Base-by-base conservation (phyloP, 108 stramenopile species). In the Nitzschia inconspicua region DNA sequence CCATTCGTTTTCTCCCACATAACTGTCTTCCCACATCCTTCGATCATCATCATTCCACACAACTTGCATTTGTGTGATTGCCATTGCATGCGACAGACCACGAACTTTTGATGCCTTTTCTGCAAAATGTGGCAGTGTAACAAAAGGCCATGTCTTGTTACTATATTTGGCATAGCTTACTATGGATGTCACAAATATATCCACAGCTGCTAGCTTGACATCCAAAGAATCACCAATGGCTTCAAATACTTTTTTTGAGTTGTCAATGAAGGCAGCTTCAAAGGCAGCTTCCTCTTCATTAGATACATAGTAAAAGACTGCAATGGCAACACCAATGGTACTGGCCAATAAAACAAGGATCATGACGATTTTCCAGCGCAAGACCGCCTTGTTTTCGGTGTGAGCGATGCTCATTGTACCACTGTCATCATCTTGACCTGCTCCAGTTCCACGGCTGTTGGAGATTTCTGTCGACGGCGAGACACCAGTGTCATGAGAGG, bases 71-170 rank as follows among this genome's bases (percentile, higher is more conserved):
- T n/a, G n/a, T n/a, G n/a, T n/a, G n/a, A n/a, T n/a, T n/a, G n/a
- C n/a, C n/a, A n/a, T n/a, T n/a, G n/a, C n/a, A n/a, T n/a, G n/a
- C n/a, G n/a, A n/a, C n/a, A n/a, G n/a, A n/a, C n/a, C n/a, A 39
- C 37, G 46, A 23, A 44, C 37, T 11, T 52, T 63, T 13, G 19
- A 10, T 8, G 50, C 50, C n/a, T 29, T 22, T 0, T 25, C 30
- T 4, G 50, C 30, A 16, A 46, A 63, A 32, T 41, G 28, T 4
- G 36, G n/a, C 13, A 42, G 11, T 16, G 62, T 41, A 4, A 48
- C 47, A 52, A 52, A 63, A 5, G 62, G 62, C 50, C 48, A 63
- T 16, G 28, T 47, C 24, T 36, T 10, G 44, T 46, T 46, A 16
- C 24, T 19, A 13, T 23, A 10, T 9, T n/a, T n/a, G 20, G 65